Evolutionary conservation across 2,329 filamentous ascomycete species (phyloP).

Genomic region (Botrytis aclada): DNA sequence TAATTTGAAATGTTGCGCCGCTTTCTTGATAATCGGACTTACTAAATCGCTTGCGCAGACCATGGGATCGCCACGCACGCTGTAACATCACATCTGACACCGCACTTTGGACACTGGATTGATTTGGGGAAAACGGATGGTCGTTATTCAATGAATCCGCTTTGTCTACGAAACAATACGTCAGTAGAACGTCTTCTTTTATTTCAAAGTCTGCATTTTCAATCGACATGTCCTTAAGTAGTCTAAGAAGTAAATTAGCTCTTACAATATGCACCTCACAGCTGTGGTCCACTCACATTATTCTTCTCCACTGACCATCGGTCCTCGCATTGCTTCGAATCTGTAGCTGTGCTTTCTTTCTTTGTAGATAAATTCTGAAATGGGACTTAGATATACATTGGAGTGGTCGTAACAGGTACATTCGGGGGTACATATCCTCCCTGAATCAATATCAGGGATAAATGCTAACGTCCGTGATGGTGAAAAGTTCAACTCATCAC

Average conservation of each 20-base stretch:
- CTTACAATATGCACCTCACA: accelerated
- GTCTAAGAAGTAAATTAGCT: neutral
- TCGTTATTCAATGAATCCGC: too few species aligned
- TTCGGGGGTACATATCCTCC: neutral
- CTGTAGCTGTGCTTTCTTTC: neutral
- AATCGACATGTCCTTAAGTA: neutral
- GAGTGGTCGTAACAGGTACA: neutral
- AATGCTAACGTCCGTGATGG: too few species aligned
- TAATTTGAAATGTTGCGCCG: neutral
- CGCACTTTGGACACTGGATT: too few species aligned
- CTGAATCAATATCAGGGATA: neutral
- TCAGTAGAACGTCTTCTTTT: neutral
- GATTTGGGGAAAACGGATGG: too few species aligned
- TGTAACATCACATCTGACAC: too few species aligned
- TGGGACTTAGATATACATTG: neutral
- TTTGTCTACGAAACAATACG: too few species aligned
- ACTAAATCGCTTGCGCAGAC: neutral
- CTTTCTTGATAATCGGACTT: neutral
- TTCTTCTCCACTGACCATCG: neutral
- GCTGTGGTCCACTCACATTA: neutral
- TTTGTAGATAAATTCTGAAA: neutral
- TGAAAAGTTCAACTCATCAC: too few species aligned
- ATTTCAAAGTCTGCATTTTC: neutral
- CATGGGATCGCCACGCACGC: neutral
- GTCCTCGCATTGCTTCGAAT: too few species aligned